Base-by-base conservation (phyloP, 768 basidiomycete genomes). In the Cyathus striatus region DNA sequence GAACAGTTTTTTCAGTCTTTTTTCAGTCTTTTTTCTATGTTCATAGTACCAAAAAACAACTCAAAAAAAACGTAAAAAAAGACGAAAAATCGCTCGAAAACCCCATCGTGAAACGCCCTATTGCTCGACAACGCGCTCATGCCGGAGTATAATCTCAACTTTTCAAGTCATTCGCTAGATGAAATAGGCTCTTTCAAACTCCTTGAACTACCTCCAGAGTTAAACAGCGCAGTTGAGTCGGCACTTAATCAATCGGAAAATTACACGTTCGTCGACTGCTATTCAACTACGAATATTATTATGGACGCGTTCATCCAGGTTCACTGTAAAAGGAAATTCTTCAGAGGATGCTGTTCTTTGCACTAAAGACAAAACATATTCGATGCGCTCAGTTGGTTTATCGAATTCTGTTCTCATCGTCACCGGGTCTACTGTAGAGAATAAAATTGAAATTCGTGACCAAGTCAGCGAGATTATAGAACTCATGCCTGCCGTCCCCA, bases 301-400 rank as follows among this genome's bases (percentile, higher is more conserved):
- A n/a, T n/a, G n/a, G n/a, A n/a, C n/a, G n/a, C n/a, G n/a, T 30
- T 30, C 27, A 14, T 14, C 33, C 33, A 86, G 86, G 32, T 60
- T 92, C 41, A 72, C 74, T 21, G 84, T 98, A 64, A 94, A 92
- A 60, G 95, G 94, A 5, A 69, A 81, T 34, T 61, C 78, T 1
- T 73, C 75, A 22, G 93, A 97, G 51, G 86, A 94, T 52, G 95
- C 94, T 0, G 92, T 96, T 0, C 65, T 95, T 6, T 97, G 95
- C 60, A 95, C 93, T 0, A 52, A 70, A 0, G 73, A 83, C 44
- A 81, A 77, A 57, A 98, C 95, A 0, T 99, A 86, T 57, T 56
- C 76, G 2, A 65, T 98, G 21, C 83, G 94, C 43, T 86, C 92
- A 0, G 83, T 98, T n/a, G 73, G 75, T 6, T 68, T 96, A 37